Base-by-base conservation (phyloP, 805 yeast species). In the Candida loeiensis region DNA sequence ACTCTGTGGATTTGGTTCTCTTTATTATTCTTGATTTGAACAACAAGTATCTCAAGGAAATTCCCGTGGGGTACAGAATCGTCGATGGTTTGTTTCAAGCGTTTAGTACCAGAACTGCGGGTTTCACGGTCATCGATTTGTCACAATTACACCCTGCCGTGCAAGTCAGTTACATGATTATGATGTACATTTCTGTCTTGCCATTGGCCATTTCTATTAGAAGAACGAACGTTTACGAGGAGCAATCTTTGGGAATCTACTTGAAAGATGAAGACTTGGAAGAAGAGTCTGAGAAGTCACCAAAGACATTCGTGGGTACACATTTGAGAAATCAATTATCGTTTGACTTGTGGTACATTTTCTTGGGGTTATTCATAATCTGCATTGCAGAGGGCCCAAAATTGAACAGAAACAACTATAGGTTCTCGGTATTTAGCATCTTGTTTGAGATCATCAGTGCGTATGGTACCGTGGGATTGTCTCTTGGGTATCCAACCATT, bases 141-240 rank as follows among this genome's bases (percentile, higher is more conserved):
- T 66, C 87, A 2, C 57, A 60, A 30, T 68, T 93, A 33, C 93
- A 89, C 54, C 93, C 97, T 0, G 93, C 96, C 0, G 86, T 91
- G 37, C 96, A 89, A 59, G 95, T 93, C 20, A 80, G 93, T 51
- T 93, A 93, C 59, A 75, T 88, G 80, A 75, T 93, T 45, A 91
- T 93, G 98, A 93, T 93, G 99, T 93, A 93, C 64, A 89, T 93
- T 19, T 91, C 98, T 12, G 97, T 91, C 32, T 71, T 90, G 56
- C 99, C 99, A 1, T 69, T 93, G 51, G 99, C 99, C 22, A 93
- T 93, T 48, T 87, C 96, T 27, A 89, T 93, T 46, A 80, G 99
- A 66, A 77, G 97, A 59, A 93, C 99, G 14, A 93, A 93, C 59
- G 99, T 93, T 40, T 93, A 93, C 64, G 99, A 93, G 59, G 99